Percentiles rank a stretch among this genome's conserved stretches.
Evolutionary conservation across 2,329 filamentous ascomycete species (phyloP).

Genomic region (Setomelanomma holmii): DNA sequence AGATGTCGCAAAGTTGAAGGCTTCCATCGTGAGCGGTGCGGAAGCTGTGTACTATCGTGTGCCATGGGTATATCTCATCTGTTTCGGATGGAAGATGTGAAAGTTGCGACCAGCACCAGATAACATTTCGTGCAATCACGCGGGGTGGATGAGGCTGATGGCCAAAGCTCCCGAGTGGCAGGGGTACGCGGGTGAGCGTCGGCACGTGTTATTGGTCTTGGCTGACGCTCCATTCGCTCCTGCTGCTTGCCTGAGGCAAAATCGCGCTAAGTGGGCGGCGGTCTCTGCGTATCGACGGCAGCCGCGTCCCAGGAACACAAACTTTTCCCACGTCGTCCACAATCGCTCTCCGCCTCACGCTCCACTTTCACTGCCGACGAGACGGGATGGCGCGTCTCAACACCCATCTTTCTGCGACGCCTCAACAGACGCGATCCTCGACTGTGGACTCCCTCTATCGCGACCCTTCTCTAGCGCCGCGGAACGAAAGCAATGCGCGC

Average conservation of each 20-base stretch:
- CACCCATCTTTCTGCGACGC: constrained; percentile 39
- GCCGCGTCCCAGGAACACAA: constrained; percentile 14
- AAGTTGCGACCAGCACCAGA: not conserved
- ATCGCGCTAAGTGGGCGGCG: constrained; percentile 24
- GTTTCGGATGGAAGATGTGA: not conserved
- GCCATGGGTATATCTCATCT: constrained; percentile 28
- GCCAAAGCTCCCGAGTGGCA: constrained; percentile 13
- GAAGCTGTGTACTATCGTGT: constrained; percentile 27
- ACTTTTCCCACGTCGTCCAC: constrained; percentile 2
- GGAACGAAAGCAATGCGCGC: constrained; percentile 20
- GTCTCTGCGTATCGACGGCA: constrained; percentile 13
- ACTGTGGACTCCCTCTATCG: constrained; percentile 47
- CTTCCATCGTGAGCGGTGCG: constrained; percentile 71
- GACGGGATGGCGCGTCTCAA: constrained; percentile 48
- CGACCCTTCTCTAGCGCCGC: constrained; percentile 43
- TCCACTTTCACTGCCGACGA: constrained; percentile 1
- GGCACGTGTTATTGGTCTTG: constrained; percentile 27
- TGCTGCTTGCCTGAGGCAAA: constrained; percentile 17
- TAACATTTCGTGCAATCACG: constrained; percentile 1
- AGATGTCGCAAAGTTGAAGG: constrained; percentile 93
- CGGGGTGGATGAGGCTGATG: constrained; percentile 15
- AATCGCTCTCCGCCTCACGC: not conserved
- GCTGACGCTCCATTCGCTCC: constrained; percentile 25
- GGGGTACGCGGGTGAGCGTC: constrained; percentile 28
- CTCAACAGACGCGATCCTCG: constrained; percentile 34